These are phyloP conservation scores for Onygena corvina DNA, from an alignment of 2,329 filamentous ascomycete genomes.

Conservation along the genomic window DNA sequence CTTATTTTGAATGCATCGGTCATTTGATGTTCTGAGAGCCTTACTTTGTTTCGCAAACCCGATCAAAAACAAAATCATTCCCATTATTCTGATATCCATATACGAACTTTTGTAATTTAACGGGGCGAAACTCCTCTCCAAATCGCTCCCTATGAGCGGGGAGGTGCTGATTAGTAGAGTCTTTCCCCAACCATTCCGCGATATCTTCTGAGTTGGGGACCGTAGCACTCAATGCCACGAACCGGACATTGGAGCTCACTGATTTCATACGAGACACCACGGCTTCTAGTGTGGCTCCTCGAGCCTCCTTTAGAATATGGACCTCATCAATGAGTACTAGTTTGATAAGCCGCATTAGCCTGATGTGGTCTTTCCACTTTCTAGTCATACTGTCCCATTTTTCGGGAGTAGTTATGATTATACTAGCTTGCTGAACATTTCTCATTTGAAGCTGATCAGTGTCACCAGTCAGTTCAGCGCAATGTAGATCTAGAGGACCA, in stretches of 20 bases:
- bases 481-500: slow-evolving; percentile 51
- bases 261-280: slow-evolving; percentile 83
- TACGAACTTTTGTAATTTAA: slow-evolving; percentile 63
- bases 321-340: slow-evolving; percentile 80
- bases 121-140: slow-evolving; percentile 67
- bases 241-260: slow-evolving; percentile 60
- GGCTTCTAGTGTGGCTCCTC: slow-evolving; percentile 69
- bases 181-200: slow-evolving; percentile 63
- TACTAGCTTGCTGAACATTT: slow-evolving; percentile 59
- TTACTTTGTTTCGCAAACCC: slow-evolving; percentile 49
- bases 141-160: slow-evolving; percentile 60
- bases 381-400: slow-evolving; percentile 86
- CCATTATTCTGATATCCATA: slow-evolving; percentile 52
- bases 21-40: slow-evolving; percentile 11
- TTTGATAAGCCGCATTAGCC: slow-evolving; percentile 60
- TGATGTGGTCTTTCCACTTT: slow-evolving; percentile 72
- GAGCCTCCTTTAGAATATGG: slow-evolving; percentile 67
- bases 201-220: slow-evolving; percentile 74
- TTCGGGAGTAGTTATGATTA: slow-evolving; percentile 79
- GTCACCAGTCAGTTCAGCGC: slow-evolving; percentile 71
- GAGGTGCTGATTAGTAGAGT: slow-evolving; percentile 45
- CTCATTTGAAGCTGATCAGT: slow-evolving; percentile 55
- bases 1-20: not conserved
- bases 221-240: slow-evolving; percentile 71
- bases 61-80: slow-evolving; percentile 71